Conservation (phyloP, 2,329 filamentous ascomycete species). For the Epichloe brachyelytri region DNA sequence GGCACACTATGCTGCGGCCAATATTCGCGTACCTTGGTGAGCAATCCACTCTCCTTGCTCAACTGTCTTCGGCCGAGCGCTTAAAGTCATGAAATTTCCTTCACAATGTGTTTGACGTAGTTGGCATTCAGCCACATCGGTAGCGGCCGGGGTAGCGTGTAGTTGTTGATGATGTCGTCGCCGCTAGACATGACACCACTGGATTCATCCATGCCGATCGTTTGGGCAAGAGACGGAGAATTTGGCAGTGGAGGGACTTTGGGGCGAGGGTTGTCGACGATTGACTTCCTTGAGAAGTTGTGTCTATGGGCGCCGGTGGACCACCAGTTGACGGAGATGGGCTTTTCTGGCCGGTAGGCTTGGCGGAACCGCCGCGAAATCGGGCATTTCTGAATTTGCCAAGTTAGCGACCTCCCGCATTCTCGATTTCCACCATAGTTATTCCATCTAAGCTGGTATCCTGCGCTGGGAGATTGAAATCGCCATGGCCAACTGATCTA, state of each 20-base stretch:
- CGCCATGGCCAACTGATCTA: not conserved
- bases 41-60: conserved; percentile 93
- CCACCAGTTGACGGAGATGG: conserved; percentile 34
- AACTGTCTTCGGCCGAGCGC: conserved; percentile 82
- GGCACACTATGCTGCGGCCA: not conserved
- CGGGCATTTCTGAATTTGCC: conserved; percentile 37
- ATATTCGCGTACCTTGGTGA: conserved; percentile 59
- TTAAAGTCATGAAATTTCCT: conserved; percentile 94
- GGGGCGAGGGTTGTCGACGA: conserved; percentile 38
- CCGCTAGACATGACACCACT: conserved; percentile 32
- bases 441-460: not conserved
- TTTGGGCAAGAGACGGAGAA: conserved; percentile 51
- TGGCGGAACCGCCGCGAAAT: conserved; percentile 42
- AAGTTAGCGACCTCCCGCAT: conserved; percentile 12
- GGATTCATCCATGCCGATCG: conserved; percentile 55
- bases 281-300: conserved; percentile 33
- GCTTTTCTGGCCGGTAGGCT: conserved; percentile 39
- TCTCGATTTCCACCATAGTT: not conserved
- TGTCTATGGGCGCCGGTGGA: conserved; percentile 29
- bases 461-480: not conserved
- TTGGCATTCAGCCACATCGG: conserved; percentile 65
- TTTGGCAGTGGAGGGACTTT: conserved; percentile 49
- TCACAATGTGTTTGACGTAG: conserved; percentile 78
- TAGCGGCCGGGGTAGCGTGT: conserved; percentile 52
- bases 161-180: conserved; percentile 44